Conservation (phyloP, 1,139 yeast genomes). For the Saccharomyces hybrid region DNA sequence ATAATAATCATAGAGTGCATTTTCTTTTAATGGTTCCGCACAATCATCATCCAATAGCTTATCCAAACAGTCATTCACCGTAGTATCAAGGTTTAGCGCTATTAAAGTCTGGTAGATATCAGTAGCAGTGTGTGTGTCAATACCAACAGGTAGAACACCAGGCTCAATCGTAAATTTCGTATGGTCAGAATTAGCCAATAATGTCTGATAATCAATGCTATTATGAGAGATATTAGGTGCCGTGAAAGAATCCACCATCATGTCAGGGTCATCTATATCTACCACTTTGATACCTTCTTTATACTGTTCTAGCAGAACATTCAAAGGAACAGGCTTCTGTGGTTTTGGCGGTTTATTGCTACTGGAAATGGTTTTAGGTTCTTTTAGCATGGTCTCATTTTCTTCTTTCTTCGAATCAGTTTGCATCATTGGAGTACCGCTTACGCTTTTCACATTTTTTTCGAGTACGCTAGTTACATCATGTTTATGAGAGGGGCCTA, state of each 20-base stretch:
- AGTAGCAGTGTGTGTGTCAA: conserved; percentile 56
- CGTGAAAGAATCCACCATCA: conserved; percentile 59
- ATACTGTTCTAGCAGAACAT: conserved; percentile 34
- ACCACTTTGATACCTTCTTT: conserved; percentile 41
- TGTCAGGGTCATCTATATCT: conserved; percentile 55
- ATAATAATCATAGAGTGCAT: conserved; percentile 36
- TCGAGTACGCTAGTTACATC: neutral
- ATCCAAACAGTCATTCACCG: conserved; percentile 28
- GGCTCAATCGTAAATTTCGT: conserved; percentile 62
- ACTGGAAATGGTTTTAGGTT: neutral
- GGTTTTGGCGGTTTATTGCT: conserved; percentile 18
- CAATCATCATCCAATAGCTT: conserved; percentile 25
- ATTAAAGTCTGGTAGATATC: conserved; percentile 41
- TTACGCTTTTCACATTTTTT: neutral
- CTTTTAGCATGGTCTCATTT: neutral
- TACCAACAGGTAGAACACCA: conserved; percentile 64
- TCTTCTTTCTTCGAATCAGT: neutral
- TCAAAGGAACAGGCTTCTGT: conserved; percentile 32
- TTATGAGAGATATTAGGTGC: conserved; percentile 43
- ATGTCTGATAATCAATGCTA: conserved; percentile 46
- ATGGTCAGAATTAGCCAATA: conserved; percentile 34
- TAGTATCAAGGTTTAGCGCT: conserved; percentile 34
- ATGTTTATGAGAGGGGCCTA: neutral
- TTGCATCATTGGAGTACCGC: neutral
- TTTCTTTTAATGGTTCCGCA: conserved; percentile 29